phyloP scores from a whole-genome alignment of 257 asterid species.

The Scutellaria barbata region DNA sequence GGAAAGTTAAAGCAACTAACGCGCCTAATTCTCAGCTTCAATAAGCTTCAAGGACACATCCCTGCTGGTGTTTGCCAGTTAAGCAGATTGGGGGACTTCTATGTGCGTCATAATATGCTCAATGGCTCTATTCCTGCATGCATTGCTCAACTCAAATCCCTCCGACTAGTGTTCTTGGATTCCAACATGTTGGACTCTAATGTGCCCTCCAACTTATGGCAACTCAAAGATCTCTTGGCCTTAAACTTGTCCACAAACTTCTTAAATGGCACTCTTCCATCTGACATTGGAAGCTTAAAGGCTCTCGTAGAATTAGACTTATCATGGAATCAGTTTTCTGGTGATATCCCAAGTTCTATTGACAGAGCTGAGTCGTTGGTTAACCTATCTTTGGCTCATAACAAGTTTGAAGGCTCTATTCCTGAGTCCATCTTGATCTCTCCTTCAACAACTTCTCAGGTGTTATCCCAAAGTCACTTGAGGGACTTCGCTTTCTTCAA shows the following conservation, averaged over 20 bases:
- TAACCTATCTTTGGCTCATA: conserved; percentile 45
- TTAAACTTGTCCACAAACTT: background rate
- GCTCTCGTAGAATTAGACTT: conserved; percentile 5
- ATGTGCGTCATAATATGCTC: conserved; percentile 33
- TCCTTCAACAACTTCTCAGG: conserved; percentile 51
- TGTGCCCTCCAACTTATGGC: conserved; percentile 38
- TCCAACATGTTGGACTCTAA: conserved; percentile 38
- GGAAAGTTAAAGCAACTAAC: conserved; percentile 28
- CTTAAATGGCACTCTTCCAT: background rate
- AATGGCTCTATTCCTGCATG: conserved; percentile 42
- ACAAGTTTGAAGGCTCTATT: conserved; percentile 47
- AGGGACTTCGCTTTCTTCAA: conserved; percentile 35
- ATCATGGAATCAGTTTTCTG: conserved; percentile 9
- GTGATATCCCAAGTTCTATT: conserved; percentile 1
- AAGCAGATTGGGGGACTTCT: conserved; percentile 30
- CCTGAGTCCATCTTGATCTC: conserved; percentile 56
- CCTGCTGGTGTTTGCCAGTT: conserved; percentile 39
- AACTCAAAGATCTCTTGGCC: background rate
- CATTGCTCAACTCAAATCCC: conserved; percentile 29
- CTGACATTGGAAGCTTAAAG: background rate
- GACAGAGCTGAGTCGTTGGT: too few species aligned
- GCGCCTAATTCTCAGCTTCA: conserved; percentile 7
- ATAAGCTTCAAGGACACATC: conserved; percentile 37
- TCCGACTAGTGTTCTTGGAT: background rate
- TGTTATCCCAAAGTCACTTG: conserved; percentile 47